Base-by-base conservation (phyloP, 305 asterid genomes). In the Fraxinus floribunda region DNA sequence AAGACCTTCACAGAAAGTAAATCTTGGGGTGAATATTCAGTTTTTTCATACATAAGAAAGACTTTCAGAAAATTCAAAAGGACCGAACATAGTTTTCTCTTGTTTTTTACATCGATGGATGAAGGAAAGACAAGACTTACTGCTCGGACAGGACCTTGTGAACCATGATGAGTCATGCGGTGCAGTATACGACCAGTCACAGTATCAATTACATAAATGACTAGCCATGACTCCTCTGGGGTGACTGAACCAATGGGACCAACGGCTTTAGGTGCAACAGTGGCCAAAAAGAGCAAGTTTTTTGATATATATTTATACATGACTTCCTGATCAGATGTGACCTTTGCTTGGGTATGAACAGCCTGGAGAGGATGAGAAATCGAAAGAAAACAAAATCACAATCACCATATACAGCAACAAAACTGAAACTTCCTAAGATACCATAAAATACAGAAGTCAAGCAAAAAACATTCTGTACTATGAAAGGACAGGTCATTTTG, bases 321-420 rank as follows among this genome's bases (percentile, higher is more conserved):
- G 77, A 94, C 98, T 87, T 96, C 98, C 89, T 94, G 97, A 85
- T 96, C 99, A 62, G 91, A 80, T 18, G 91, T 89, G 84, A 96
- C 95, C 87, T 94, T 96, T 78, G 98, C 93, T 86, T 96, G 98
- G 77, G 99, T 96, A 84, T 94, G 98, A 88, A 96, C 98, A 49
- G 91, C 97, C 99, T 96, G 90, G 52, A 84, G 76, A 86, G 68
- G 83, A 87, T n/a, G 46, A 83, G 79, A 75, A 57, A 82, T 52
- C 55, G 78, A 68, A 52, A 68, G 32, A 29, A 82, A 77, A 79
- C 57, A 77, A 34, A 41, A 76, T 78, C 79, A 75, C 30, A 64
- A 64, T 78, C 85, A 78, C 62, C 34, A 75, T 72, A 80, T 30
- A 64, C 55, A 80, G 83, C 77, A 78, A 81, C 35, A 83, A 80